Percentiles rank a stretch among this genome's conserved stretches.
phyloP scores from a whole-genome alignment of 176 grass and related monocot genomes.

The Avena sativa region DNA sequence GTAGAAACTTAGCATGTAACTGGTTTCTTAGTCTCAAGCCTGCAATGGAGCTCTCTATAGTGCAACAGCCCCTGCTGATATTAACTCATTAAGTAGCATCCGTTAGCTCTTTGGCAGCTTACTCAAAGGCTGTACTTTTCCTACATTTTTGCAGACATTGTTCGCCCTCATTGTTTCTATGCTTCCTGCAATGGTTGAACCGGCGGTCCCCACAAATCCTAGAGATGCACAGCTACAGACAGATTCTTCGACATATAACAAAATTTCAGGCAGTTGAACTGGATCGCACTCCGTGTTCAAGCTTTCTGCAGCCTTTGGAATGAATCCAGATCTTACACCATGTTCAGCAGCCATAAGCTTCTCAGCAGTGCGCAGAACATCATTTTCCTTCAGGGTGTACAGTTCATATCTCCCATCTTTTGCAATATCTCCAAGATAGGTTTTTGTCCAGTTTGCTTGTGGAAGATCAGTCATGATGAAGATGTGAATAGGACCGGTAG shows the following conservation, averaged over 20 bases:
- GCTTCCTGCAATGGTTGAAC: constrained; percentile 90
- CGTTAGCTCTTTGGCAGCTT: constrained; percentile 32
- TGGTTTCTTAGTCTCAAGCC: not conserved
- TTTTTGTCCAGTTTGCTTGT: constrained; percentile 69
- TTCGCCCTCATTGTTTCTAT: constrained; percentile 83
- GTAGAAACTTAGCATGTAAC: not conserved
- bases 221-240: constrained; percentile 92
- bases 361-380: constrained; percentile 65
- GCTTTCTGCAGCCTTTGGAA: constrained; percentile 55
- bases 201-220: constrained; percentile 91
- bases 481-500: constrained; percentile 55
- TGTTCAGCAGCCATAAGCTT: constrained; percentile 82
- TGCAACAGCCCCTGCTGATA: constrained; percentile 6
- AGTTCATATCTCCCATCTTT: constrained; percentile 69
- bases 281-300: constrained; percentile 51
- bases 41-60: constrained; percentile 21
- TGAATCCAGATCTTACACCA: constrained; percentile 74
- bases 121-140: not conserved
- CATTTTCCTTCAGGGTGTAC: constrained; percentile 67
- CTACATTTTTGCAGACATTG: constrained; percentile 72
- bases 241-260: constrained; percentile 82
- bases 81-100: not conserved
- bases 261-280: constrained; percentile 74
- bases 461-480: constrained; percentile 99
- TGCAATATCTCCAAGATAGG: constrained; percentile 73